Conservation (phyloP, 139 green algal species). For the Coelastrella sp. region DNA sequence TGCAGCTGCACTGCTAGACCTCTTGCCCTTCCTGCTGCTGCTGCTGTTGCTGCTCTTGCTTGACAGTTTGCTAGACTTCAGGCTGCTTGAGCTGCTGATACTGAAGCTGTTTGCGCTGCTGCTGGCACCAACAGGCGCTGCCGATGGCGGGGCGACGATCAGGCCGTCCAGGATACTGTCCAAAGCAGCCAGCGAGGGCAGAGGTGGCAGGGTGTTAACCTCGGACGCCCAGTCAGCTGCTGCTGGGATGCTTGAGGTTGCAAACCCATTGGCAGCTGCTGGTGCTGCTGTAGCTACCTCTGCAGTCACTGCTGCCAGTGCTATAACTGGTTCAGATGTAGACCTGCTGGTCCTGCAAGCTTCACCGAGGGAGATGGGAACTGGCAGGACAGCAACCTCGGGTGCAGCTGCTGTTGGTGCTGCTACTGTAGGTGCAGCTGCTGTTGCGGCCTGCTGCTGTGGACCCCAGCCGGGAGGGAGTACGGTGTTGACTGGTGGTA, state of each 20-base stretch:
- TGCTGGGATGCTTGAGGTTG: no score
- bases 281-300: neutral
- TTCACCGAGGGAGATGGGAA: conserved; percentile 12
- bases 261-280: neutral
- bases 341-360: neutral
- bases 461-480: neutral
- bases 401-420: neutral
- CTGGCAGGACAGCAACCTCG: neutral
- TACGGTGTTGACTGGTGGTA: neutral
- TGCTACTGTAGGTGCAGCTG: neutral
- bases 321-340: conserved; percentile 10
- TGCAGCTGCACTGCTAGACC: neutral
- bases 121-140: conserved; percentile 3
- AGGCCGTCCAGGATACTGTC: conserved; percentile 24
- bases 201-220: neutral
- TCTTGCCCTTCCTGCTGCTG: conserved; percentile 4
- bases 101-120: neutral
- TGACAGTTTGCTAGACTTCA: neutral
- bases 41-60: conserved; percentile 2
- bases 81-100: conserved; percentile 1
- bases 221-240: neutral
- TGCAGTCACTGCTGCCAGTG: neutral
- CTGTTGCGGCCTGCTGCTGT: neutral
- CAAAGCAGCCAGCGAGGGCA: neutral
- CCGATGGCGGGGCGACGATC: conserved; percentile 1